Conservation (phyloP, 2,329 filamentous ascomycete genomes). For the Penicillium sp. region DNA sequence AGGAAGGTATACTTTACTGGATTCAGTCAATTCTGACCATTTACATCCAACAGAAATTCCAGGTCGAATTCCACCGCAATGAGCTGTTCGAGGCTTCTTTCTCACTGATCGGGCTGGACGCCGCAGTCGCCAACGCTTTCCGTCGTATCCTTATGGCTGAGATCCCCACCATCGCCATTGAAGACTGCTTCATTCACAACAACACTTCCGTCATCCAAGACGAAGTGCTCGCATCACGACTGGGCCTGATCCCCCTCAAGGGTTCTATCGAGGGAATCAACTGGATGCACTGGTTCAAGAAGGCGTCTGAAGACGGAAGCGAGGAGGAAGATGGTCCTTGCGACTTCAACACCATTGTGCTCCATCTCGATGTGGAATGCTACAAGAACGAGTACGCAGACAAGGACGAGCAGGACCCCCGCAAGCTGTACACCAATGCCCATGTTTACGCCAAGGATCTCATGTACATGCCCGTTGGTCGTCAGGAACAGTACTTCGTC, state of each 20-base stretch:
- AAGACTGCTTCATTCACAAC: slow-evolving; percentile 88
- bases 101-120: slow-evolving; percentile 87
- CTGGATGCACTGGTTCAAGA: slow-evolving; percentile 79
- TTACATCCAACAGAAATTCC: slow-evolving; percentile 54
- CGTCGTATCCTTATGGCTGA: slow-evolving; percentile 93
- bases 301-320: slow-evolving; percentile 61
- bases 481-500: slow-evolving; percentile 65
- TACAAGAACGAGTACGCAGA: slow-evolving; percentile 71
- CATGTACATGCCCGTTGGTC: slow-evolving; percentile 70
- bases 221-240: slow-evolving; percentile 85
- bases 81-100: slow-evolving; percentile 75
- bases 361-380: slow-evolving; percentile 76
- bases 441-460: slow-evolving; percentile 79
- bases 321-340: slow-evolving; percentile 47
- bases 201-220: slow-evolving; percentile 98
- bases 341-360: slow-evolving; percentile 84
- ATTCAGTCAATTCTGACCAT: slow-evolving; percentile 3
- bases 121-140: slow-evolving; percentile 93
- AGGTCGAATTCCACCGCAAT: slow-evolving; percentile 81
- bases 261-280: slow-evolving; percentile 74
- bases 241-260: slow-evolving; percentile 86
- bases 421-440: slow-evolving; percentile 80
- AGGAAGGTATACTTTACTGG: neutral
- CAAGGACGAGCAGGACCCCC: slow-evolving; percentile 73
- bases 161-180: slow-evolving; percentile 89